Conservation (phyloP, 108 stramenopile genomes). For the Cyclostephanos tholiformis region DNA sequence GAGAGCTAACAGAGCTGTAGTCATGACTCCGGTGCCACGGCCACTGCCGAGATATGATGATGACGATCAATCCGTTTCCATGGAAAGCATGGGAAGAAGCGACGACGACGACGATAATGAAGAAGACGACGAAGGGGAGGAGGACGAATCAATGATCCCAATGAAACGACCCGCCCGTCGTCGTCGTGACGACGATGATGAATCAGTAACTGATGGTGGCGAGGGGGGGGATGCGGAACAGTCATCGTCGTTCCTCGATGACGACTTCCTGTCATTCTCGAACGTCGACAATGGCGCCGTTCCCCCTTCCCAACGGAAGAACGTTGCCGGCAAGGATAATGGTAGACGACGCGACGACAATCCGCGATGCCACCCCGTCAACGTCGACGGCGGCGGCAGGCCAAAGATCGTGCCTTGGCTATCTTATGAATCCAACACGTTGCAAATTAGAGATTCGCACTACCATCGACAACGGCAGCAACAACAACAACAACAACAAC, state of each 20-base stretch:
- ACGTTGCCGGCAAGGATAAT: not conserved
- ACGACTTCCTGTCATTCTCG: constrained; percentile 39
- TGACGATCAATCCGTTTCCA: constrained; percentile 38
- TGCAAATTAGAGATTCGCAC: too few species aligned
- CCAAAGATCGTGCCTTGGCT: not conserved
- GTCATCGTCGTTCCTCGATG: constrained; percentile 19
- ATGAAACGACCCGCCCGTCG: constrained; percentile 11
- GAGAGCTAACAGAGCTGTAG: too few species aligned
- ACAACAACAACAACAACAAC: constrained; percentile 10
- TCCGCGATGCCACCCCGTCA: not conserved
- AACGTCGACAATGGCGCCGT: constrained; percentile 26
- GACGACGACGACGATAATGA: constrained; percentile 8
- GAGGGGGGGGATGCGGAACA: constrained; percentile 2
- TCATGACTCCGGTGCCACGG: not conserved
- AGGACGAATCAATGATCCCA: constrained; percentile 6
- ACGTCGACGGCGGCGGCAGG: too few species aligned
- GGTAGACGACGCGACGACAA: not conserved
- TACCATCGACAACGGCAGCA: not conserved
- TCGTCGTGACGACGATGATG: constrained; percentile 1
- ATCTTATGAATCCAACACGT: too few species aligned
- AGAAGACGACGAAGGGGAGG: not conserved
- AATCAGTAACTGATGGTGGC: not conserved
- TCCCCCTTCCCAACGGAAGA: not conserved
- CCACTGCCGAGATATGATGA: not conserved
- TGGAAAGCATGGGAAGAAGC: constrained; percentile 32